These are phyloP conservation scores for Floccularia luteovirens DNA, from an alignment of 768 basidiomycete species.

Conservation along the genomic window DNA sequence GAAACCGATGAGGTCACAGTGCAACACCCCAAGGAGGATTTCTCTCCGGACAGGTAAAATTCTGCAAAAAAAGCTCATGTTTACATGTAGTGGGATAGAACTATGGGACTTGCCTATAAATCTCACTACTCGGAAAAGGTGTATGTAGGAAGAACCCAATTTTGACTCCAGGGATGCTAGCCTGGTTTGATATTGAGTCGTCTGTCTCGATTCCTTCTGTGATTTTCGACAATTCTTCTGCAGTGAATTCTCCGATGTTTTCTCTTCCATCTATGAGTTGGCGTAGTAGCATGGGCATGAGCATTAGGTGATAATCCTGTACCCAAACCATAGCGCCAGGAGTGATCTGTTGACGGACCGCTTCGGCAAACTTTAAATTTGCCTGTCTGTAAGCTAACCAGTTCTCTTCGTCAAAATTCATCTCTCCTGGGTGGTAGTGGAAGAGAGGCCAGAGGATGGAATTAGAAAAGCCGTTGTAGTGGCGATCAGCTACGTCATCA, in stretches of 20 bases:
- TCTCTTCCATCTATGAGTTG: slow-evolving; percentile 72
- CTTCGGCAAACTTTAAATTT: slow-evolving; percentile 91
- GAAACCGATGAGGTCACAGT: slow-evolving; percentile 97
- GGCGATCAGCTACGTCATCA: slow-evolving; percentile 96
- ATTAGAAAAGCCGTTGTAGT: slow-evolving; percentile 99
- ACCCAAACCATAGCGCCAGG: slow-evolving; percentile 98
- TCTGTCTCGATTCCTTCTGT: slow-evolving; percentile 63
- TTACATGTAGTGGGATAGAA: slow-evolving; percentile 1
- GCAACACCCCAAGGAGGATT: slow-evolving; percentile 92
- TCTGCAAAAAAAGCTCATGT: slow-evolving; percentile 29
- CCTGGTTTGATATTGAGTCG: slow-evolving; percentile 25
- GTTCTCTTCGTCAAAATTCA: slow-evolving; percentile 99
- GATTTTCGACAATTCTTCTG: slow-evolving; percentile 57
- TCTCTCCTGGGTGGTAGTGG: slow-evolving; percentile 99
- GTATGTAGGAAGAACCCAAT: slow-evolving; percentile 99
- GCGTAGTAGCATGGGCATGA: slow-evolving; percentile 92
- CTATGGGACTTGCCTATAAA: slow-evolving; percentile 64
- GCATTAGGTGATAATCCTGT: slow-evolving; percentile 97
- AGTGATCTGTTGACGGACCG: slow-evolving; percentile 67
- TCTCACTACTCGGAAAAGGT: slow-evolving; percentile 96
- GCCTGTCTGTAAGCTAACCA: slow-evolving; percentile 98
- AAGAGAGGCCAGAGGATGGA: slow-evolving; percentile 99
- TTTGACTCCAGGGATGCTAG: slow-evolving; percentile 62
- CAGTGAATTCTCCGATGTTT: slow-evolving; percentile 46
- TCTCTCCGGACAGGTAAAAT: slow-evolving; percentile 96